Evolutionary conservation across 176 grass and related monocot species (phyloP), one percentile per base, ranked within the genome.

Genomic region (Elaeis guineensis): DNA sequence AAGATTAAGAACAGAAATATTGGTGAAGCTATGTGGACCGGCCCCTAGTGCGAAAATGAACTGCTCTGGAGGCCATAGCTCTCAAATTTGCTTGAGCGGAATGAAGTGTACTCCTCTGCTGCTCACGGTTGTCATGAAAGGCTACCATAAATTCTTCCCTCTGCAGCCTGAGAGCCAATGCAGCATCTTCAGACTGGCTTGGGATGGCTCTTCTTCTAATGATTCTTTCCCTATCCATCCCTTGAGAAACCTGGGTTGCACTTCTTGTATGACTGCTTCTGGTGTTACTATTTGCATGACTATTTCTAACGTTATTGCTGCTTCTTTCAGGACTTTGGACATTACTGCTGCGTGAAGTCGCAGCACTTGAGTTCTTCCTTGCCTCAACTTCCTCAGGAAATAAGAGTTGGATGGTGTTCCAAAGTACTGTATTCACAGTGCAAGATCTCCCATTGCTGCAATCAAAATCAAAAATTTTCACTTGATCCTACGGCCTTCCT

Each of bases 361-460:
- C 54, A 29, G 49, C 44, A 1, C 50, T 56, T 0, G 75, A 80
- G 32, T 26, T 53, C 69, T 71, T 96, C 78, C 87, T 89, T 29
- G 84, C 58, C 21, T 88, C 81, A 23, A 85, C 63, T 71, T 97
- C 93, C 6, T 70, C 64, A 1, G 93, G 93, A 66, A 97, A 97
- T 17, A 97, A 61, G 49, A 89, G 93, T 28, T 97, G 87, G 20
- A 97, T 91, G 17, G 87, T 97, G 79, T 89, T 91, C 87, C 93
- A 97, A 28, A 97, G 78, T 21, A 97, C 87, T 19, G 84, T 89
- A 21, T 97, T 97, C 55, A 97, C 61, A 26, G 84, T 85, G 73
- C 81, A 97, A 12, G 84, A 75, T 78, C 87, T 97, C 58, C 80
- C 80, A 62, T 75, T 92, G 73, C 84, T 97, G 84, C 70, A 77